These are phyloP conservation scores for Chenopodium formosanum DNA, from an alignment of 148 eudicot species.

Conservation along the genomic window DNA sequence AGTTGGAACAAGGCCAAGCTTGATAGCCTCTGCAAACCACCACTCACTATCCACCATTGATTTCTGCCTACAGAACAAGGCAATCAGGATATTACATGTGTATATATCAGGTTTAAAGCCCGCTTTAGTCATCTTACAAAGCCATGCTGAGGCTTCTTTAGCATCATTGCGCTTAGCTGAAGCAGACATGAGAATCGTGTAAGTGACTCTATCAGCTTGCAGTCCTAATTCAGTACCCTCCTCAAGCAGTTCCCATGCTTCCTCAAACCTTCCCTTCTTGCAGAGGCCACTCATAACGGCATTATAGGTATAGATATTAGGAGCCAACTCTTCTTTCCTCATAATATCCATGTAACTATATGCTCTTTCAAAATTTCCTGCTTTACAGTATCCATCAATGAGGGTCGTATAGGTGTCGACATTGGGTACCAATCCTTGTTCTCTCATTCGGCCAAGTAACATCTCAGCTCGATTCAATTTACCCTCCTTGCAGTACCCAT, in stretches of 20 bases:
- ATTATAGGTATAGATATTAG: slow-evolving; percentile 71
- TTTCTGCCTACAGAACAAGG: slow-evolving; percentile 55
- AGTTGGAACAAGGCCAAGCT: slow-evolving; percentile 61
- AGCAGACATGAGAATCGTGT: slow-evolving; percentile 70
- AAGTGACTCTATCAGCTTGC: slow-evolving; percentile 71
- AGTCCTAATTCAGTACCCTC: slow-evolving; percentile 40
- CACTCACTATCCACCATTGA: slow-evolving; percentile 61
- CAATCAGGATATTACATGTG: slow-evolving; percentile 62
- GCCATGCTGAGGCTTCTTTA: slow-evolving; percentile 38
- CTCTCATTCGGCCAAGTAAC: slow-evolving; percentile 70
- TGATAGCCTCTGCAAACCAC: slow-evolving; percentile 56
- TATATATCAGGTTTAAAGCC: slow-evolving; percentile 71
- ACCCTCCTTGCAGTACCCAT: slow-evolving; percentile 81
- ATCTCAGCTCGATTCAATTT: slow-evolving; percentile 82
- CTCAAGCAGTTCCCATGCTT: slow-evolving; percentile 54
- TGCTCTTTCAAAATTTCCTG: slow-evolving; percentile 67
- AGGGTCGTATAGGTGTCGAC: slow-evolving; percentile 71
- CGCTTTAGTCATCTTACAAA: slow-evolving; percentile 56
- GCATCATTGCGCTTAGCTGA: slow-evolving; percentile 53
- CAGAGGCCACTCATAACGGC: slow-evolving; percentile 61
- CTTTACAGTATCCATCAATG: slow-evolving; percentile 69
- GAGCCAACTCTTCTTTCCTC: slow-evolving; percentile 42
- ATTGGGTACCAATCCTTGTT: slow-evolving; percentile 76
- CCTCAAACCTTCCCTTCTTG: slow-evolving; percentile 63
- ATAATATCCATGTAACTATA: slow-evolving; percentile 61